Evolutionary conservation across 2,329 filamentous ascomycete species (phyloP).

Genomic region (Microdochium paspali): DNA sequence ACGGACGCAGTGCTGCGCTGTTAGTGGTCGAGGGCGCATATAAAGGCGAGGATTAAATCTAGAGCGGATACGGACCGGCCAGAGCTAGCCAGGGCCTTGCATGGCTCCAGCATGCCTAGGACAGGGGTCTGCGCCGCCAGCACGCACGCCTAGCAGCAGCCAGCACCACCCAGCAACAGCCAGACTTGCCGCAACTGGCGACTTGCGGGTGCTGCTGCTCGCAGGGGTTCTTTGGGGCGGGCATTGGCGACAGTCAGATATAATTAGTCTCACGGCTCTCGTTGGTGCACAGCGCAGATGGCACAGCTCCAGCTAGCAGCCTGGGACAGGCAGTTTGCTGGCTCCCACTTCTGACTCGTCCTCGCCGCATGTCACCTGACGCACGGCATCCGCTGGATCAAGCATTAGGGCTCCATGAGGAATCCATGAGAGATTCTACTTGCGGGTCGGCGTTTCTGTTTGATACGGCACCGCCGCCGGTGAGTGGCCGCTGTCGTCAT

Average conservation of each 20-base stretch:
- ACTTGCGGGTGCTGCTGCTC: conserved; percentile 22
- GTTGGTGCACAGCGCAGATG: conserved; percentile 5
- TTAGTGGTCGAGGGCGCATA: conserved; percentile 31
- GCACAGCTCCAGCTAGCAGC: not conserved
- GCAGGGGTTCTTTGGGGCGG: not conserved
- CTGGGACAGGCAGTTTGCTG: not conserved
- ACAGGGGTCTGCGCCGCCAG: conserved; percentile 25
- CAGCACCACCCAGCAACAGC: not conserved
- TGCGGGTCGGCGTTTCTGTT: not conserved
- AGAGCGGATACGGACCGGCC: conserved; percentile 35
- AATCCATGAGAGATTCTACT: too few relatives aligned
- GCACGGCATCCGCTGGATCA: not conserved
- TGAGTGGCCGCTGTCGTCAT: not conserved
- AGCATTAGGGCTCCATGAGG: too few relatives aligned
- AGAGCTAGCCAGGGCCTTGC: conserved; percentile 22
- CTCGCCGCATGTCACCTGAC: not conserved
- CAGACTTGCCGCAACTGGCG: conserved; percentile 5
- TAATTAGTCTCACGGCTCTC: conserved; percentile 24
- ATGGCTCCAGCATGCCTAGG: conserved; percentile 17
- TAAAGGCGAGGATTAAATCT: conserved; percentile 30
- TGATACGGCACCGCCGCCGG: not conserved
- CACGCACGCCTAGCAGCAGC: conserved; percentile 21
- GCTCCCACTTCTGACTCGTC: not conserved
- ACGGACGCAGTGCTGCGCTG: conserved; percentile 27
- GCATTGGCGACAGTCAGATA: conserved; percentile 20